Conservation (phyloP, 2,329 filamentous ascomycete genomes). For the Alternaria gaisen region DNA sequence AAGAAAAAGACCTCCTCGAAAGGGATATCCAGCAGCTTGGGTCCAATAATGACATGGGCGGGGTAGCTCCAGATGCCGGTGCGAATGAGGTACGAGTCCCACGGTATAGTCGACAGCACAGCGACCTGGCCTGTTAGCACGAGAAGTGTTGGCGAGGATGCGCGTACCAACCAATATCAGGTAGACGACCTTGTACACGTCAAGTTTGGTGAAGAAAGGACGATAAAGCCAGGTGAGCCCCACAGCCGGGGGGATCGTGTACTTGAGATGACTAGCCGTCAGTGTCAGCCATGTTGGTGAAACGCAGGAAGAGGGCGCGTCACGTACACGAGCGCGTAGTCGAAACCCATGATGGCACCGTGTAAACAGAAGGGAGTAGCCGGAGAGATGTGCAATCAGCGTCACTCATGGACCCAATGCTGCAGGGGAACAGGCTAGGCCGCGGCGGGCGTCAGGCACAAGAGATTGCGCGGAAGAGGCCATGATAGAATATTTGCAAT, state of each 20-base stretch:
- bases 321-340: constrained; percentile 70
- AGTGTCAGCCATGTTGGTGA: constrained; percentile 21
- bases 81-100: constrained; percentile 78
- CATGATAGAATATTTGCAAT: constrained; percentile 15
- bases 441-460: constrained; percentile 27
- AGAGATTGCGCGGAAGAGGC: constrained; percentile 2
- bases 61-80: constrained; percentile 77
- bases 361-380: constrained; percentile 11
- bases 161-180: constrained; percentile 59
- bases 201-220: constrained; percentile 69
- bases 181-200: constrained; percentile 69
- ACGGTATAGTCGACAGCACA: constrained; percentile 74
- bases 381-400: constrained; percentile 26
- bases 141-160: constrained; percentile 2
- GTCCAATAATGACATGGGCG: constrained; percentile 68
- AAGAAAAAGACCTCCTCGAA: constrained; percentile 81
- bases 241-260: constrained; percentile 71
- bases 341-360: constrained; percentile 61
- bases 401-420: constrained; percentile 21
- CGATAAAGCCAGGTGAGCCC: constrained; percentile 66
- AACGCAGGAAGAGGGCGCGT: constrained; percentile 8
- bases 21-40: constrained; percentile 70
- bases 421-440: constrained; percentile 31
- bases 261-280: constrained; percentile 66
- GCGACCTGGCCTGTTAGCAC: constrained; percentile 61